These are phyloP conservation scores for Curvularia lunata DNA, from an alignment of 2,329 filamentous ascomycete genomes.

Conservation along the genomic window DNA sequence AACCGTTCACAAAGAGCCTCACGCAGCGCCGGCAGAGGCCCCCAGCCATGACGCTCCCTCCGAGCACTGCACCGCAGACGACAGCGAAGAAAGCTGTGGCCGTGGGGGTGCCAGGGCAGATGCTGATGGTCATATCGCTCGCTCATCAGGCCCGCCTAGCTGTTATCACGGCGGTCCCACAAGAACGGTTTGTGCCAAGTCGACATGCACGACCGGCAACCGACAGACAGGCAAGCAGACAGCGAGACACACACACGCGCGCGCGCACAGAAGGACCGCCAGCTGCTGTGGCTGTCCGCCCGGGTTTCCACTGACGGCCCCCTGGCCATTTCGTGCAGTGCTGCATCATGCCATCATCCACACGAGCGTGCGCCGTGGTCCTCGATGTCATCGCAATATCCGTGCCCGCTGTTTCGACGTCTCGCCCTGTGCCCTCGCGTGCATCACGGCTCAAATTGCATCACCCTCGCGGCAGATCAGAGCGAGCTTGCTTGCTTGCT, in stretches of 20 bases:
- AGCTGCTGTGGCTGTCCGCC: not conserved
- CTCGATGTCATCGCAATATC: conserved; percentile 39
- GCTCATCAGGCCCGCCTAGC: conserved; percentile 38
- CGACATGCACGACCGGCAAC: not conserved
- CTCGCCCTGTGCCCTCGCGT: conserved; percentile 25
- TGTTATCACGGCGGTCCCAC: conserved; percentile 43
- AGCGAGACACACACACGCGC: not conserved
- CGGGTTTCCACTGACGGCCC: not conserved
- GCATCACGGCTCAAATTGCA: conserved; percentile 28
- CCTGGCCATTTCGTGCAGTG: conserved; percentile 25
- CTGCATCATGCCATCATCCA: conserved; percentile 32
- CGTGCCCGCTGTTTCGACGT: conserved; percentile 24
- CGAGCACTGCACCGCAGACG: too few species aligned
- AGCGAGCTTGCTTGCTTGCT: too few species aligned
- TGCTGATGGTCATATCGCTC: conserved; percentile 42
- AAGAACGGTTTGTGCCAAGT: conserved; percentile 40
- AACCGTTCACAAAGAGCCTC: not conserved
- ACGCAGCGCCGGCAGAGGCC: too few species aligned
- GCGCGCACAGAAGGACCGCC: not conserved
- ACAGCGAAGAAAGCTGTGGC: conserved; percentile 13
- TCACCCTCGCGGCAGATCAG: conserved; percentile 24
- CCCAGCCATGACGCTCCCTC: too few species aligned
- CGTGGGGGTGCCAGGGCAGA: conserved; percentile 26
- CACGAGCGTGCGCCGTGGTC: conserved; percentile 12
- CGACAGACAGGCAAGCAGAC: not conserved